Evolutionary conservation across 2,329 filamentous ascomycete genomes (phyloP).

Genomic region (Ascochyta clinopodiicola): DNA sequence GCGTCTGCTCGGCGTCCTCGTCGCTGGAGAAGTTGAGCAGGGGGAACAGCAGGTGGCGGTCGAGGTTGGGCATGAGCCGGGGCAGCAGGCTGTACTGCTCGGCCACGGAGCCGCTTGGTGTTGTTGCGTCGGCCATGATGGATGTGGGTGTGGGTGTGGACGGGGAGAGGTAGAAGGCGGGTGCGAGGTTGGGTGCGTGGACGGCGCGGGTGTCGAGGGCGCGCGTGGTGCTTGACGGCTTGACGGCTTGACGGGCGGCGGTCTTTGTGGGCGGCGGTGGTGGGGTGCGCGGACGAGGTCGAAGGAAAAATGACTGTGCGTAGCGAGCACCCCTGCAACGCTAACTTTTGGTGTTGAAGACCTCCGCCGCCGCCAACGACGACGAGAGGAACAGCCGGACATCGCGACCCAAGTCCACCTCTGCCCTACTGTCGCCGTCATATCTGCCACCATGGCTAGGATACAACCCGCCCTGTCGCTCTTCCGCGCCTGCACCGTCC

Average conservation of each 20-base stretch:
- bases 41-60: conserved; percentile 95
- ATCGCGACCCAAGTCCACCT: neutral
- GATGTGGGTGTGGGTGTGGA: conserved; percentile 11
- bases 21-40: conserved; percentile 89
- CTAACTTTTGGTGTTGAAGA: conserved; percentile 45
- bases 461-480: conserved; percentile 48
- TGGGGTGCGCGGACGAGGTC: conserved; percentile 22
- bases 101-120: conserved; percentile 59
- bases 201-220: conserved; percentile 14
- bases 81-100: conserved; percentile 82
- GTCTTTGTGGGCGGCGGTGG: conserved; percentile 23
- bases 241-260: conserved; percentile 22
- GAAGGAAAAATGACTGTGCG: conserved; percentile 46
- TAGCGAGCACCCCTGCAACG: conserved; percentile 43
- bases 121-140: conserved; percentile 40
- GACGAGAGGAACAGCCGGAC: neutral
- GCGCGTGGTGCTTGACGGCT: conserved; percentile 21
- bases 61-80: conserved; percentile 88
- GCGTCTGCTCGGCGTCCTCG: conserved; percentile 76
- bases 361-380: neutral
- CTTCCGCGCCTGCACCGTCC: conserved; percentile 45
- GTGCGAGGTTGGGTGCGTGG: neutral
- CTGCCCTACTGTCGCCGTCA: conserved; percentile 16
- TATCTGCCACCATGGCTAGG: conserved; percentile 40
- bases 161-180: neutral